phyloP scores from a whole-genome alignment of 2,329 filamentous ascomycete species.

The Xylariaceae sp. region DNA sequence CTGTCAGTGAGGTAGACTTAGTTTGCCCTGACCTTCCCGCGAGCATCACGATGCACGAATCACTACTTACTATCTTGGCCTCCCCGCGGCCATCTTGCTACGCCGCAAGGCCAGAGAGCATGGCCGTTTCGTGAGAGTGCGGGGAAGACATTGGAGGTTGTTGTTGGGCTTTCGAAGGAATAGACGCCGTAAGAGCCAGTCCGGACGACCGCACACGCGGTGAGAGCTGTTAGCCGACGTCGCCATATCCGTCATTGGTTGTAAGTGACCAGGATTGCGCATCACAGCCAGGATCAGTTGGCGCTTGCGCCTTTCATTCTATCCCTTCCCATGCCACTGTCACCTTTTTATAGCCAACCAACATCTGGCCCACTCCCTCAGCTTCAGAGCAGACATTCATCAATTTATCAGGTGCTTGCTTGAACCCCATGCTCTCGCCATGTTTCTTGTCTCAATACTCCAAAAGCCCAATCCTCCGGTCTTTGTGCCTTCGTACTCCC shows the following conservation, averaged over 20 bases:
- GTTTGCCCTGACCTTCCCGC: not conserved
- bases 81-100: too few species aligned
- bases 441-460: conserved; percentile 31
- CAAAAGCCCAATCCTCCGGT: conserved; percentile 24
- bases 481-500: conserved; percentile 18
- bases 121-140: too few species aligned
- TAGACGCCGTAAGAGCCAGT: conserved; percentile 39
- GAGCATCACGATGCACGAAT: not conserved
- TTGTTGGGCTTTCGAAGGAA: conserved; percentile 18
- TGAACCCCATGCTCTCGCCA: conserved; percentile 20
- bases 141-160: too few species aligned
- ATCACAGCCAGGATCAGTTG: conserved; percentile 37
- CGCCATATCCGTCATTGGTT: conserved; percentile 36
- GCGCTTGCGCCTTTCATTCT: conserved; percentile 48
- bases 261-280: conserved; percentile 33
- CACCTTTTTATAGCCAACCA: conserved; percentile 50
- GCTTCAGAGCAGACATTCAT: conserved; percentile 31
- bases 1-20: too few species aligned
- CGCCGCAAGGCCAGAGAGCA: too few species aligned
- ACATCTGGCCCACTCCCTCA: conserved; percentile 34
- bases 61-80: not conserved
- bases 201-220: conserved; percentile 33
- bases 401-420: too few species aligned
- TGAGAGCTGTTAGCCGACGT: conserved; percentile 39
- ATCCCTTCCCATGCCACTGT: conserved; percentile 37